Evolutionary conservation across 2,329 filamentous ascomycete species (phyloP).

Genomic region (Pestalotiopsis sp.): DNA sequence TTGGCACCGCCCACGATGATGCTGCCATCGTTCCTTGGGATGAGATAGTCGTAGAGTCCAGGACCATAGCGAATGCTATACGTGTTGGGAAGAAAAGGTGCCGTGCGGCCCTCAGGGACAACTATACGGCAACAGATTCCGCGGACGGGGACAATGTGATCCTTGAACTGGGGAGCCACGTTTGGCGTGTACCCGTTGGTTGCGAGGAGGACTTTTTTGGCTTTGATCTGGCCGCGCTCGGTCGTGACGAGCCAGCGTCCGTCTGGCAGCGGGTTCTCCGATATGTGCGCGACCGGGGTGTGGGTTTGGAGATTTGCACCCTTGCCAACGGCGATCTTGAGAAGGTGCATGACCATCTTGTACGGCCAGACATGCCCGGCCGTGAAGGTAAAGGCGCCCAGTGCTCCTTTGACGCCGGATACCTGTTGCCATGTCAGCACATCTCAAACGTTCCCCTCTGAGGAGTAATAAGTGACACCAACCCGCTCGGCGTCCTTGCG

Average conservation of each 20-base stretch:
- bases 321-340: background rate
- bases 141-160: conserved; percentile 12
- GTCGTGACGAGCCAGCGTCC: background rate
- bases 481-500: conserved; percentile 10
- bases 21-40: conserved; percentile 41
- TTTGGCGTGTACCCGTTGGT: conserved; percentile 15
- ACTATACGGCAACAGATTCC: conserved; percentile 19
- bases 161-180: conserved; percentile 10
- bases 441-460: conserved; percentile 9
- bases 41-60: conserved; percentile 37
- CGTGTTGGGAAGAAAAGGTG: conserved; percentile 14
- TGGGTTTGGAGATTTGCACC: conserved; percentile 15
- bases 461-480: background rate
- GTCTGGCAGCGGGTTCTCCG: background rate
- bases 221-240: background rate
- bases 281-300: conserved; percentile 8
- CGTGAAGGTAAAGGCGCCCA: conserved; percentile 33
- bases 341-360: conserved; percentile 8
- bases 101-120: background rate
- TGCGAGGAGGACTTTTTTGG: conserved; percentile 7
- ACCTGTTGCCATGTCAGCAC: conserved; percentile 21
- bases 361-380: conserved; percentile 23
- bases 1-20: conserved; percentile 47
- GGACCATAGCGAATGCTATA: conserved; percentile 22
- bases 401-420: conserved; percentile 35